Conservation (phyloP, 148 eudicot species). For the Silene conica region DNA sequence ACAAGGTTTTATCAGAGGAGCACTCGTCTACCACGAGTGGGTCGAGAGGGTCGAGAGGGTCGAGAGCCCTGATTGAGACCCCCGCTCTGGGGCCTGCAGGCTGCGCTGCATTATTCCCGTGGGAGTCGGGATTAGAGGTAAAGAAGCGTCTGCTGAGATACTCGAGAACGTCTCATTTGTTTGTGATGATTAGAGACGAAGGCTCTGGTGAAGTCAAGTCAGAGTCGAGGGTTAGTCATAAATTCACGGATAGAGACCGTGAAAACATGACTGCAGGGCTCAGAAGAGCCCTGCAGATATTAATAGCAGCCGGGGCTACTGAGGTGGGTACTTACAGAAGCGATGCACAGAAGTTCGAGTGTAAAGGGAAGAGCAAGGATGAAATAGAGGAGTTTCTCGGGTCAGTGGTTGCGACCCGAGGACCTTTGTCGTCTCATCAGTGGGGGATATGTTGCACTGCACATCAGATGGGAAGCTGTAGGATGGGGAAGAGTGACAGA, state of each 20-base stretch:
- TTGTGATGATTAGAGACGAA: constrained; percentile 47
- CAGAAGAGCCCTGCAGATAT: constrained; percentile 43
- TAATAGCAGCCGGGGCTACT: constrained; percentile 81
- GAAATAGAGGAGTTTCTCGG: constrained; percentile 56
- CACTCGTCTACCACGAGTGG: constrained; percentile 19
- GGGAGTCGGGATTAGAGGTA: constrained; percentile 46
- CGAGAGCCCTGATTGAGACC: constrained; percentile 45
- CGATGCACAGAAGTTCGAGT: constrained; percentile 53
- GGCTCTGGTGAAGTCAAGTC: constrained; percentile 47
- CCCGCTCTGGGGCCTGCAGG: constrained; percentile 56
- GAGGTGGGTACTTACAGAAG: constrained; percentile 70
- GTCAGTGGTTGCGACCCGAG: constrained; percentile 39
- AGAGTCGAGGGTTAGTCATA: constrained; percentile 36
- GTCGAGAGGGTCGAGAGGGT: too few species aligned
- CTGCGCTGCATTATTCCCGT: constrained; percentile 50
- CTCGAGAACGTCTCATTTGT: constrained; percentile 50
- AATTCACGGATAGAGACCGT: constrained; percentile 26
- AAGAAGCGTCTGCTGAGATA: constrained; percentile 42
- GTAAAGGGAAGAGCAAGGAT: constrained; percentile 33
- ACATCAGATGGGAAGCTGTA: constrained; percentile 90
- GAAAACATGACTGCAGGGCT: constrained; percentile 47
- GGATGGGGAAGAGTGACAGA: constrained; percentile 51
- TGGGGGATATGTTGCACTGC: constrained; percentile 65
- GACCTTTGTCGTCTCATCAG: constrained; percentile 32
- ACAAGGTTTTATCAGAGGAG: constrained; percentile 30